Conservation (phyloP, 2,329 filamentous ascomycete genomes). For the Ascochyta viciae-villosae region DNA sequence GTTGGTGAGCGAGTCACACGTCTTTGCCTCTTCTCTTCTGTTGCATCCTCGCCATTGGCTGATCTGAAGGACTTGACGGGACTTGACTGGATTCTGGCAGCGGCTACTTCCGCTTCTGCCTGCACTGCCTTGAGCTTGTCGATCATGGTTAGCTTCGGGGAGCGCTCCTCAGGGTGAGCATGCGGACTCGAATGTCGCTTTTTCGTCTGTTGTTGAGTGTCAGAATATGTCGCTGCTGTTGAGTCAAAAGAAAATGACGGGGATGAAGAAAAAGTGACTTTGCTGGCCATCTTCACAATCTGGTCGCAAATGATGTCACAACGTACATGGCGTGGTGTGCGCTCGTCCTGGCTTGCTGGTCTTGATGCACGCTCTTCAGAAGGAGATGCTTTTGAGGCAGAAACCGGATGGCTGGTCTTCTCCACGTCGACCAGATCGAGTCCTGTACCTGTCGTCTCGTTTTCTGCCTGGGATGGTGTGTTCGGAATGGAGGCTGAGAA, state of each 20-base stretch:
- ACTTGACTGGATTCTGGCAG: conserved; percentile 28
- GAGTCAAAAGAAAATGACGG: conserved; percentile 14
- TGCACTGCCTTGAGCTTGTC: conserved; percentile 56
- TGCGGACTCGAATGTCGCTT: conserved; percentile 50
- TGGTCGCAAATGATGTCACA: conserved; percentile 35
- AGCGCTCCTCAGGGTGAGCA: conserved; percentile 48
- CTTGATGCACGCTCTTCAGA: conserved; percentile 32
- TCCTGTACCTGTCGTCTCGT: conserved; percentile 44
- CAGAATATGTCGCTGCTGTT: conserved; percentile 25
- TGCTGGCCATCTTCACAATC: conserved; percentile 34
- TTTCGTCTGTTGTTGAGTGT: conserved; percentile 43
- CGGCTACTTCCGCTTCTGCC: conserved; percentile 54
- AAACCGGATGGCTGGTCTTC: conserved; percentile 24
- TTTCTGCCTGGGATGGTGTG: conserved; percentile 39
- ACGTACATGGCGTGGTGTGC: conserved; percentile 49
- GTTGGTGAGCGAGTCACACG: conserved; percentile 39
- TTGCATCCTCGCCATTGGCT: conserved; percentile 29
- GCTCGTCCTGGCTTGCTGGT: conserved; percentile 33
- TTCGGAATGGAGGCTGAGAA: conserved; percentile 47
- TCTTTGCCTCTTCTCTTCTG: conserved; percentile 29
- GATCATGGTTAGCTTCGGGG: conserved; percentile 52
- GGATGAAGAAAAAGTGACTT: conserved; percentile 37
- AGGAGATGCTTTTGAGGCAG: conserved; percentile 24
- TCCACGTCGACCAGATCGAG: conserved; percentile 34
- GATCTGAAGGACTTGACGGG: conserved; percentile 16